Percentiles rank a stretch among this genome's conserved stretches.
phyloP scores from a whole-genome alignment of 2,329 filamentous ascomycete species.

The Paraconiothyrium sp. region DNA sequence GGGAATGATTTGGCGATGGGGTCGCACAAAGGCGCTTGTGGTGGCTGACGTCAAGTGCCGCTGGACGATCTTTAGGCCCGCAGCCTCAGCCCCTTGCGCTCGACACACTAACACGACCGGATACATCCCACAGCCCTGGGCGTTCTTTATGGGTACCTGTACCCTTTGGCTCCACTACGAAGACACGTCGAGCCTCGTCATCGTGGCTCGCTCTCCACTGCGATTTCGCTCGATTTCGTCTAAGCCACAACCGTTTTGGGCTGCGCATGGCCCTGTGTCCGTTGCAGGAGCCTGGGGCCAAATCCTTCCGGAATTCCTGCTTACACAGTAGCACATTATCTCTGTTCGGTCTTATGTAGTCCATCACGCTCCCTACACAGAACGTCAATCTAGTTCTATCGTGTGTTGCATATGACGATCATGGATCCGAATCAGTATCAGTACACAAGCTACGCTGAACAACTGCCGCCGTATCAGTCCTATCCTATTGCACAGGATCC shows the following conservation, averaged over 20 bases:
- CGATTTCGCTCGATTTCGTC: conserved; percentile 3
- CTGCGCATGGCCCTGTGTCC: conserved; percentile 6
- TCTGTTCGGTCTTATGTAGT: neutral
- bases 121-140: conserved; percentile 1
- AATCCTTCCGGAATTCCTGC: conserved; percentile 14
- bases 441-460: conserved; percentile 20
- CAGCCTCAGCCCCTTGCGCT: conserved; percentile 3
- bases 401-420: neutral
- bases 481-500: conserved; percentile 16
- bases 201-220: neutral
- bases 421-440: conserved; percentile 19
- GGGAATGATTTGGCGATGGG: neutral
- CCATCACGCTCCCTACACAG: neutral
- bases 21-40: neutral
- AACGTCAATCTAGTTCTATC: no score
- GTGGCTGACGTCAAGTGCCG: conserved; percentile 12
- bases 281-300: conserved; percentile 9
- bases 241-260: conserved; percentile 15
- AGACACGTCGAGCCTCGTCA: neutral
- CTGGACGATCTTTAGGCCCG: conserved; percentile 6
- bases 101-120: neutral
- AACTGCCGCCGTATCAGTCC: conserved; percentile 21
- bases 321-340: neutral
- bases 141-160: conserved; percentile 5
- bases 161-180: neutral